Conservation (phyloP, 139 green algal genomes). For the Tetratostichococcus sp. region DNA sequence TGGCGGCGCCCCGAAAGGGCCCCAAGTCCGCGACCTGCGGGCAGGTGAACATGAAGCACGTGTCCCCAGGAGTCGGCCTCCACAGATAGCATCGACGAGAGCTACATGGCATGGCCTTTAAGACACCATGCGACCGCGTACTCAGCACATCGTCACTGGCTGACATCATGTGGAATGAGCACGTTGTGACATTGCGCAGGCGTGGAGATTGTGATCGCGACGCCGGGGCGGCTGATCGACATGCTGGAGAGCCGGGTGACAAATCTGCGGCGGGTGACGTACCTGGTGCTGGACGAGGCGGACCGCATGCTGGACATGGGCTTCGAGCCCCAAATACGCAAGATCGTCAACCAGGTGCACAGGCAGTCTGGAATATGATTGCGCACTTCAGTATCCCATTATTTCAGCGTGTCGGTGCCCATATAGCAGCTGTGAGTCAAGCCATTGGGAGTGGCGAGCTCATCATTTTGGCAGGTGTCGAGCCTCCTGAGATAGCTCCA, state of each 20-base stretch:
- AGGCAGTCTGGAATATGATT: not conserved
- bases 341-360: slow-evolving; percentile 44
- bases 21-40: slow-evolving; percentile 56
- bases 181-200: slow-evolving; percentile 23
- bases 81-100: no score
- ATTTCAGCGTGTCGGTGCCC: no score
- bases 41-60: slow-evolving; percentile 2
- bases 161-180: no score
- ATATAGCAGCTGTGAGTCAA: no score
- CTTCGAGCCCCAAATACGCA: slow-evolving; percentile 82
- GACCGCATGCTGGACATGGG: slow-evolving; percentile 97
- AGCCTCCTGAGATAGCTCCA: no score
- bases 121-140: no score
- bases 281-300: slow-evolving; percentile 92
- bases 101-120: no score
- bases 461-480: no score
- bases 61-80: no score
- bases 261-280: slow-evolving; percentile 76
- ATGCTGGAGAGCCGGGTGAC: slow-evolving; percentile 67
- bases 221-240: slow-evolving; percentile 82
- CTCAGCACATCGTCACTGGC: no score
- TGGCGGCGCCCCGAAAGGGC: slow-evolving; percentile 75
- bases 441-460: no score
- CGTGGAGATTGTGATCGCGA: slow-evolving; percentile 91
- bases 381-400: no score